phyloP scores from a whole-genome alignment of 306 rosid genomes.

The Sindora glabra region DNA sequence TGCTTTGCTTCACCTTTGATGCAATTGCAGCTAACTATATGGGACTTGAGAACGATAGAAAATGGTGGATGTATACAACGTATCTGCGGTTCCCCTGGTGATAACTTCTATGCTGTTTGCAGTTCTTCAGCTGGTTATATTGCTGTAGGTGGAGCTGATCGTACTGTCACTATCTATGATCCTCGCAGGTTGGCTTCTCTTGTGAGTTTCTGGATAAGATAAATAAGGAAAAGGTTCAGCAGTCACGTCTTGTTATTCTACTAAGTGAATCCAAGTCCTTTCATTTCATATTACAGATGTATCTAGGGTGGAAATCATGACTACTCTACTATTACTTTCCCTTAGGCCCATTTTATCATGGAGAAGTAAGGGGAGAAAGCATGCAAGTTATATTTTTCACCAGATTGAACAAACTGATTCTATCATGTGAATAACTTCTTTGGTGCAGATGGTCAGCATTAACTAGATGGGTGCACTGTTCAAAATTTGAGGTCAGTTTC shows the following conservation, averaged over 20 bases:
- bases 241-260: background rate
- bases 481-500: constrained; percentile 74
- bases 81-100: constrained; percentile 68
- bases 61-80: constrained; percentile 84
- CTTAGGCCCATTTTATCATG: background rate
- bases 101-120: constrained; percentile 61
- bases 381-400: background rate
- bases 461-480: constrained; percentile 89
- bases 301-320: background rate
- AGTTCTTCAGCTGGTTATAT: constrained; percentile 65
- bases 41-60: constrained; percentile 93
- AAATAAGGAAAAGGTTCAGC: constrained; percentile 8
- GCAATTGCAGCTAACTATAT: constrained; percentile 50
- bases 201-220: background rate
- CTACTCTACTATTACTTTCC: background rate
- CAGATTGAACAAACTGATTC: constrained; percentile 9
- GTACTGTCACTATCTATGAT: constrained; percentile 80
- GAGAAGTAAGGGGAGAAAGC: background rate
- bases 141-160: constrained; percentile 87
- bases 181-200: constrained; percentile 69
- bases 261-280: constrained; percentile 1
- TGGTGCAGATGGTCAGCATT: constrained; percentile 65
- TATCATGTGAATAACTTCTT: constrained; percentile 13
- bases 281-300: background rate
- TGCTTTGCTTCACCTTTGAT: constrained; percentile 14